Base-by-base conservation (phyloP, 495 filamentous ascomycete species). In the Hypoxylon fragiforme region DNA sequence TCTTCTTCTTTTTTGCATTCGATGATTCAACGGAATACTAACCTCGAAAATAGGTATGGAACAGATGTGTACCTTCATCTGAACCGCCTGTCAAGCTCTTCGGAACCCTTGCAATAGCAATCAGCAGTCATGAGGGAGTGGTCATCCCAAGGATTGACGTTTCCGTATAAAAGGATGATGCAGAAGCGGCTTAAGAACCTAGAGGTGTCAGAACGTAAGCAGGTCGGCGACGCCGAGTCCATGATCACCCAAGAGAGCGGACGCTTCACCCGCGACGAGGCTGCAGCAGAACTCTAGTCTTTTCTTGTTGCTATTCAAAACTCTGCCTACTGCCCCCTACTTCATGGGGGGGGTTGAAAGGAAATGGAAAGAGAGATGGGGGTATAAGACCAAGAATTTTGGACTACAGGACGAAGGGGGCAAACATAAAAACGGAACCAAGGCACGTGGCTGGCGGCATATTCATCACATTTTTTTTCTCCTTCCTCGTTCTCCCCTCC, bases 31-130 rank as follows among this genome's bases (percentile, higher is more conserved):
- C 21, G 44, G 52, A 19, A 13, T 6, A 36, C 41, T 40, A 37
- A 28, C 43, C 60, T 24, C 57, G 59, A 54, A 52, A 30, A 26
- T 56, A 98, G 94, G 32, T 98, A 98, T 70, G 94, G 94, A 42
- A 98, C 94, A 28, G 94, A 98, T 66, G 94, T 97, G 28, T 98
- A 98, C 71, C 88, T 98, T 38, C 94, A 98, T 70, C 82, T 98
- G 13, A 98, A 98, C 76, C 82, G 94, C 48, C 81, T 98, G 8
- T 95, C 89, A 28, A 95, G 90, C 68, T 96, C 89, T 44, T 96
- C 92, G 13, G 94, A 98, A 69, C 94, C 94, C 48, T 79, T 98
- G 28, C 92, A 97, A 89, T 98, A 92, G 87, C 87, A 95, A 95
- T 80, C 81, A 92, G 86, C 90, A 81, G 90, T 91, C 90, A 92